Evolutionary conservation across 1,284 basidiomycete genomes (phyloP), one percentile per base, ranked within the genome.

Genomic region (Volvariella surrecta): DNA sequence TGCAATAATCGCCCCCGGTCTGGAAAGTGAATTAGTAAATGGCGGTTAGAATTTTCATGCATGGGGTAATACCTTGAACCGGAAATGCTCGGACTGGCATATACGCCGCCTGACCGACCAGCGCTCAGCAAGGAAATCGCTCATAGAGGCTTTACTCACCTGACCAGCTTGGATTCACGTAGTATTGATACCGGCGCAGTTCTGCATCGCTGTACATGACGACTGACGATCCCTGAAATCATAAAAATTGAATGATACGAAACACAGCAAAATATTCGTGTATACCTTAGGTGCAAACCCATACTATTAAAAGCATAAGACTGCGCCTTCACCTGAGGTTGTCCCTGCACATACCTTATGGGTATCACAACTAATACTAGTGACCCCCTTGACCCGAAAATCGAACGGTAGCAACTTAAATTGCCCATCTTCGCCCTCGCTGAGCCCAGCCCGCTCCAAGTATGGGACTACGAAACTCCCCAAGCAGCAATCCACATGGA

Each of bases 401-500:
- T 96, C 93, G 55, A 95, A 96, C 0, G 74, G 78, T 16, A 65
- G 52, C 17, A 79, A 55, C 46, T 70, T 73, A 52, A 70, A 79
- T 48, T 63, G 66, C 16, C 73, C 74, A 34, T 67, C 54, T n/a
- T 58, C 54, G 2, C 76, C 76, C 7, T 64, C 61, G 2, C 76
- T 58, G n/a, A 79, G 59, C 13, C 76, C 75, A 19, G 73, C 62
- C 42, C 62, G 60, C 52, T 89, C 83, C 31, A 96, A 72, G 71
- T 90, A 97, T 0, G 93, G 89, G 50, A 96, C 76, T 52, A 96
- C 85, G 64, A 96, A 95, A 42, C 85, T 88, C 2, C 92, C 93
- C 13, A 96, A 71, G 60, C 93, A 96, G 61, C 90, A 92, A 54
- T 94, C 90, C 47, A 96, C 94, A 60, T 99, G 96, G 19, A 97